Conservation (phyloP, 352 stramenopile genomes). For the Phytophthora citrophthora region DNA sequence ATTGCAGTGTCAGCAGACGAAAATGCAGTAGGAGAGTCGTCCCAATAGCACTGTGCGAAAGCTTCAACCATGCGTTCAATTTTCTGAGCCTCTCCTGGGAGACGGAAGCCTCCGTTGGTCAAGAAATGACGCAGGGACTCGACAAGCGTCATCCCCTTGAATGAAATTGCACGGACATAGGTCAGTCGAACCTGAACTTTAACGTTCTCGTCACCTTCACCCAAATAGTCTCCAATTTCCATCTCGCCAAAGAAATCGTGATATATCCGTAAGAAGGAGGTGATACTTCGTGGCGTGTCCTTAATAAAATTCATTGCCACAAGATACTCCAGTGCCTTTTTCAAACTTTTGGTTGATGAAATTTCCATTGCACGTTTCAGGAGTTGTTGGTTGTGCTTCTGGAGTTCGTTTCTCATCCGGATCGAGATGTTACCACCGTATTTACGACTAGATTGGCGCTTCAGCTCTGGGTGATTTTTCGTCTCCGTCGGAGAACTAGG, state of each 20-base stretch:
- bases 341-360: slow-evolving; percentile 80
- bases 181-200: slow-evolving; percentile 94
- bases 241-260: slow-evolving; percentile 91
- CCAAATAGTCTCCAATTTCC: slow-evolving; percentile 96
- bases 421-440: slow-evolving; percentile 67
- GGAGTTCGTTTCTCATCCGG: slow-evolving; percentile 83
- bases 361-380: slow-evolving; percentile 86
- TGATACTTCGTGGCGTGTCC: slow-evolving; percentile 89
- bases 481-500: slow-evolving; percentile 19
- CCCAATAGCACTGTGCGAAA: slow-evolving; percentile 98
- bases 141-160: slow-evolving; percentile 97
- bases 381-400: slow-evolving; percentile 84
- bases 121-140: slow-evolving; percentile 97
- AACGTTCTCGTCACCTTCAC: slow-evolving; percentile 90
- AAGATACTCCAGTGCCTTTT: slow-evolving; percentile 88
- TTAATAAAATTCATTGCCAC: slow-evolving; percentile 89
- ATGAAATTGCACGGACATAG: slow-evolving; percentile 96
- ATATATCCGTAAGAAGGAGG: slow-evolving; percentile 95
- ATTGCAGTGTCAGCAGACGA: slow-evolving; percentile 86
- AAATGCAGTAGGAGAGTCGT: slow-evolving; percentile 90
- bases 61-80: slow-evolving; percentile 98
- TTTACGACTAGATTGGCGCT: slow-evolving; percentile 28
- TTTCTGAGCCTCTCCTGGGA: slow-evolving; percentile 98
- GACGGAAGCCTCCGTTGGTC: slow-evolving; percentile 96
- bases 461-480: slow-evolving; percentile 15